A percentile compares a stretch with the other conserved stretches of the same genome.
Conservation (phyloP, 2,329 filamentous ascomycete species). For the Penicillium corylophilum region DNA sequence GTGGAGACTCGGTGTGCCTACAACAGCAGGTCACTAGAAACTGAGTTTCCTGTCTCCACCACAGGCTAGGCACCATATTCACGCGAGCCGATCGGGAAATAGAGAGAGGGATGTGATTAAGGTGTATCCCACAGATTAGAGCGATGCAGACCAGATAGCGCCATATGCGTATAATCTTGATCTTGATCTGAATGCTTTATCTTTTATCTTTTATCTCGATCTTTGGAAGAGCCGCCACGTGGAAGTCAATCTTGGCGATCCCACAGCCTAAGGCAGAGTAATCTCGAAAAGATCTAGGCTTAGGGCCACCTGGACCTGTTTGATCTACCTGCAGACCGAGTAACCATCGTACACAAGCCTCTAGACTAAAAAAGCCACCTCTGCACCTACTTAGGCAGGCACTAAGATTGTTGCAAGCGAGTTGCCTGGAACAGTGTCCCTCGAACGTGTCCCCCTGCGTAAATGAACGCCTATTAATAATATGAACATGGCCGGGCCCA, state of each 20-base stretch:
- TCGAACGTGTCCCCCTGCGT: not conserved
- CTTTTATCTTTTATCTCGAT: not conserved
- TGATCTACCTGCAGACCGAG: not conserved
- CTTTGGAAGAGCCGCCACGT: not conserved
- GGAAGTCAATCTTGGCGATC: not conserved
- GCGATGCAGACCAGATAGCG: not conserved
- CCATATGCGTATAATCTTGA: not conserved
- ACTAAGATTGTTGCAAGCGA: not conserved
- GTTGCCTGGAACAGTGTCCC: not conserved
- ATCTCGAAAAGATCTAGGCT: not conserved
- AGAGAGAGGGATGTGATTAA: not conserved
- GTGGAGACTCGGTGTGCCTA: conserved; percentile 9
- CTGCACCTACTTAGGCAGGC: not conserved
- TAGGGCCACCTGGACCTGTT: not conserved
- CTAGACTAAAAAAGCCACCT: not conserved
- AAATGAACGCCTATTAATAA: conserved; percentile 8
- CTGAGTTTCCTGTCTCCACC: conserved; percentile 11
- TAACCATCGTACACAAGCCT: not conserved
- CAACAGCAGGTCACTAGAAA: conserved; percentile 13
- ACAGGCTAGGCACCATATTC: conserved; percentile 9
- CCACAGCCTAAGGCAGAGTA: not conserved
- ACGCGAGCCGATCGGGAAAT: not conserved
- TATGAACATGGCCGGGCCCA: conserved; percentile 10
- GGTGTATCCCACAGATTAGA: not conserved
- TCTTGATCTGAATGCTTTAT: no score